Base-by-base conservation (phyloP, 2,329 filamentous ascomycete species). In the Dothidotthia symphoricarpi region DNA sequence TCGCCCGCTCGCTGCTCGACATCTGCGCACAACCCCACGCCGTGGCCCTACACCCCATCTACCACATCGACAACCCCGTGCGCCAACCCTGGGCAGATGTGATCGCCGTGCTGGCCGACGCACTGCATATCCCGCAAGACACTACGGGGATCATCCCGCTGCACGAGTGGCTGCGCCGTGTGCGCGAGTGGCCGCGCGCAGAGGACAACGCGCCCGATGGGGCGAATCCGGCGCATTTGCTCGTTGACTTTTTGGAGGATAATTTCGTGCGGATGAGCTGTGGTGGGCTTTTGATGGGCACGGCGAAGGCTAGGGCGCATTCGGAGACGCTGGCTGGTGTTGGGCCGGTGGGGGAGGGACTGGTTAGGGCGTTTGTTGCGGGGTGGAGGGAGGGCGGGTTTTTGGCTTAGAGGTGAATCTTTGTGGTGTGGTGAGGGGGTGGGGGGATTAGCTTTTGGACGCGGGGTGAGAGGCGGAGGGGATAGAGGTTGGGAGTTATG, bases 41-140 rank as follows among this genome's bases (percentile, higher is more conserved):
- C n/a, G n/a, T n/a, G n/a, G n/a, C n/a, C n/a, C n/a, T n/a, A n/a
- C n/a, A n/a, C n/a, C n/a, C n/a, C n/a, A n/a, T n/a, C n/a, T 74
- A 74, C 38, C 71, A 74, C 45, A 63, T 75, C 33, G 71, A 74
- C 6, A 73, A 74, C 42, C 70, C 71, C 0, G 55, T 67, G 3
- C 40, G 69, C 1, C 71, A 74, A 42, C 43, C 61, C 0, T 74
- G 71, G 71, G 38, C 36, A 3, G 51, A 66, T 1, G 68, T 72
- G 57, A 53, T 60, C 3, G 24, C 34, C 3, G 13, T 70, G 2
- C 41, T 73, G 10, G 63, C 67, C 0, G 48, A 56, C 4, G 58
- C 52, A 2, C 39, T 55, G 0, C 32, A 10, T 6, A 53, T 74
- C 1, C 45, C 47, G 2, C 14, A 24, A 2, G n/a, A 11, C 0